Conservation (phyloP, 192 early-diverging fungal genomes). For the Gonapodya sp. region DNA sequence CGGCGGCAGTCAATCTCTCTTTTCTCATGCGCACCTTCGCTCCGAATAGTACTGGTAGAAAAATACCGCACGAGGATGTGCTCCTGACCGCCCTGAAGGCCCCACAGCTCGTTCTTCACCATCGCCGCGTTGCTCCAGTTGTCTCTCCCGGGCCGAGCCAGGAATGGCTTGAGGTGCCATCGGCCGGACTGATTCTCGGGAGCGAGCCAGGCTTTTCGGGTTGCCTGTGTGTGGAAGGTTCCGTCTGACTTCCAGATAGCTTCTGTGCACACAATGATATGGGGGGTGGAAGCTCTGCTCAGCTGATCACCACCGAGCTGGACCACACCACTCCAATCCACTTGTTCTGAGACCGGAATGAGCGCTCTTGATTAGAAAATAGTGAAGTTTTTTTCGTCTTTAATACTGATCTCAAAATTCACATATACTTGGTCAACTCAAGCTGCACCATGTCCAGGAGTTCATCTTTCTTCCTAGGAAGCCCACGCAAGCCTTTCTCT, state of each 20-base stretch:
- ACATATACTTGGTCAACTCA: not conserved
- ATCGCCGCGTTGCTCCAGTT: not conserved
- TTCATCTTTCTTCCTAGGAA: not conserved
- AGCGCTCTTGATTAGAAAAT: no score
- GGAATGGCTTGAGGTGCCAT: slow-evolving; percentile 1
- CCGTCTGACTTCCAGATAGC: no score
- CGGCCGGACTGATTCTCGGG: not conserved
- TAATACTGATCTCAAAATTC: not conserved
- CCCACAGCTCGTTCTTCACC: not conserved
- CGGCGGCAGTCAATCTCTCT: no score
- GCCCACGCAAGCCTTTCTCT: not conserved
- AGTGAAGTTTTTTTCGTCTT: no score
- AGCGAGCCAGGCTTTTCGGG: not conserved
- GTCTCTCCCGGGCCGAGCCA: not conserved
- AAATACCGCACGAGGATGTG: not conserved
- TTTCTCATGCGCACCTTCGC: not conserved
- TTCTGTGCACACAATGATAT: no score
- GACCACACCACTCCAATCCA: no score
- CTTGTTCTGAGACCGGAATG: no score
- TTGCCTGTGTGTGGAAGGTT: no score
- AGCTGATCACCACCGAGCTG: no score
- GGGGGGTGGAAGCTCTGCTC: no score
- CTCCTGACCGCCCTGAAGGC: not conserved
- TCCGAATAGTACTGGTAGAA: slow-evolving; percentile 1
- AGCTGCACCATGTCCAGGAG: not conserved